Evolutionary conservation across 139 green algal genomes (phyloP), one percentile per base, ranked within the genome.

Genomic region (Astrephomene gubernaculifera): DNA sequence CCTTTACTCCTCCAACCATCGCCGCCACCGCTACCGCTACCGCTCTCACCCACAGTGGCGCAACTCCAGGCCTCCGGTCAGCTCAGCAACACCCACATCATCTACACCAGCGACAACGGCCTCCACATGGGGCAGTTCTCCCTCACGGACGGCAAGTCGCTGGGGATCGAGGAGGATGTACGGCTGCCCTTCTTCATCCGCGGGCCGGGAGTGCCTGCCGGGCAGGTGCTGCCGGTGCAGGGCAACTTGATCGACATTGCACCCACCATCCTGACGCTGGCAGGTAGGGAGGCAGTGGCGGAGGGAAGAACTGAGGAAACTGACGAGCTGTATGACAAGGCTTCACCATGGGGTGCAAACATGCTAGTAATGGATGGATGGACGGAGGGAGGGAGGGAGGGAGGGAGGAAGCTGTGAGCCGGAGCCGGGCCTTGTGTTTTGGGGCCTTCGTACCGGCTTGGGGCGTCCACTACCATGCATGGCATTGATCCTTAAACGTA

Each of bases 31-130:
- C n/a, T n/a, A n/a, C n/a, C n/a, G n/a, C n/a, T n/a, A n/a, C n/a
- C n/a, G n/a, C n/a, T 10, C 57, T 43, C 17, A 38, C 41, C 38
- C 35, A 38, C 81, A 86, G 81, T 86, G 2, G 35, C 36, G 3
- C 24, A 64, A 38, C 49, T 86, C 22, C 29, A 35, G 9, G 52
- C 68, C 1, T 2, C 54, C 4, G 81, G 81, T 14, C 27, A 52
- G 53, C 69, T 87, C 22, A 41, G 81, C 54, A 87, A 87, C 70
- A 87, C 81, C 1, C 81, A 87, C 53, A 7, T 87, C 43, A 81
- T 87, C 21, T 87, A 69, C 81, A 68, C 43, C 6, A 27, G 27
- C 24, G 81, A 87, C 54, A 87, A 87, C 38, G 81, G 81, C 33
- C 83, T 85, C 38, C 87, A 91, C 41, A 38, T 89, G 31, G 87